Conservation (phyloP, 2,329 filamentous ascomycete species). For the Fusarium sp. region DNA sequence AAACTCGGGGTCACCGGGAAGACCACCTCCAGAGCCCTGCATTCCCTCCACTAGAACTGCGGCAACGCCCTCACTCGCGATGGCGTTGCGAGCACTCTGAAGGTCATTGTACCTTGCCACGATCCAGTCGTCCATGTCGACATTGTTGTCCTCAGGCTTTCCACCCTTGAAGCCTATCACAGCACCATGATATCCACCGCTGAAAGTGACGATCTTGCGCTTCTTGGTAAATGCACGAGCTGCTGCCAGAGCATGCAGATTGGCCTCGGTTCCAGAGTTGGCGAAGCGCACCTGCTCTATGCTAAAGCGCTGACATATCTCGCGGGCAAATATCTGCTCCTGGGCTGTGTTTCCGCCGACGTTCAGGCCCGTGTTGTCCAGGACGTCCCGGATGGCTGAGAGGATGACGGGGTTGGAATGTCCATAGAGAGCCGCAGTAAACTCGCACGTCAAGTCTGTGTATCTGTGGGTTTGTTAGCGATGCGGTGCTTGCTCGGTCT, state of each 20-base stretch:
- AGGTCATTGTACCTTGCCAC: slow-evolving; percentile 72
- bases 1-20: slow-evolving; percentile 62
- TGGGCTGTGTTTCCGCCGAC: slow-evolving; percentile 63
- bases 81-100: slow-evolving; percentile 54
- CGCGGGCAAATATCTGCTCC: slow-evolving; percentile 62
- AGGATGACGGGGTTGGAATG: slow-evolving; percentile 69
- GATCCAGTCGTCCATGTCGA: slow-evolving; percentile 66
- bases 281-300: slow-evolving; percentile 69
- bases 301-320: slow-evolving; percentile 64
- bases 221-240: slow-evolving; percentile 59
- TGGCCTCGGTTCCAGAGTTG: slow-evolving; percentile 75
- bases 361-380: slow-evolving; percentile 61
- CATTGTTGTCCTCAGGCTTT: slow-evolving; percentile 54
- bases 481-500: no score
- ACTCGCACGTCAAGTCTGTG: slow-evolving; percentile 71
- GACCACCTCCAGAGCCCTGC: slow-evolving; percentile 71
- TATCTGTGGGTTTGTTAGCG: slow-evolving; percentile 51
- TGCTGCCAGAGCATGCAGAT: slow-evolving; percentile 66
- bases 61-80: slow-evolving; percentile 61
- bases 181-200: slow-evolving; percentile 54
- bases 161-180: slow-evolving; percentile 50
- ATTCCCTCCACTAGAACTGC: slow-evolving; percentile 75
- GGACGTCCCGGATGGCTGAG: slow-evolving; percentile 56
- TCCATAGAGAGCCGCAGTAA: slow-evolving; percentile 73
- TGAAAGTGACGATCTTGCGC: slow-evolving; percentile 62